Evolutionary conservation across 148 eudicot genomes (phyloP), one percentile per base, ranked within the genome.

Genomic region (Simmondsia chinensis): DNA sequence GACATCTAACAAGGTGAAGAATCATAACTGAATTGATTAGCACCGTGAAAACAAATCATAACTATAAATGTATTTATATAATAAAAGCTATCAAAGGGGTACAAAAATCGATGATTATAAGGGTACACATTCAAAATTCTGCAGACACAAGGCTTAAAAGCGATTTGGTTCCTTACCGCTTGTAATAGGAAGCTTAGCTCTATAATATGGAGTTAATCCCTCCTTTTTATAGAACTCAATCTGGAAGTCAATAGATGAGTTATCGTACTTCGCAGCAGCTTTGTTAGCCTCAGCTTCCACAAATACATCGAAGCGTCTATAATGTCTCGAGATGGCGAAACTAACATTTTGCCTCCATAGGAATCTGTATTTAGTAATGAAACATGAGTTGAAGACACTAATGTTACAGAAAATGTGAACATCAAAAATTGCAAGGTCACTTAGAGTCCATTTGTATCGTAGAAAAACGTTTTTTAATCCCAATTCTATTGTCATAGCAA

Each of bases 231-330:
- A 91, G 50, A 91, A 91, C 0, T 82, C 79, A 13, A 69, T 46
- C 70, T 91, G 99, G 71, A 76, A 91, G 61, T 91, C 94, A 30
- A 91, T 82, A 51, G 95, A 85, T 40, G 83, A 68, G 46, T 91
- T 85, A 33, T 79, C 86, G 55, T 82, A 91, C 54, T 91, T 91
- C 5, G 57, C 77, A 64, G 99, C 99, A 63, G 79, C 94, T 60
- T 93, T 93, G 43, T 91, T 91, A 44, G 99, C 99, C 58, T 91
- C 99, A 27, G 86, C 99, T 79, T 91, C 99, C 46, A 49, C 75
- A 59, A 85, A 91, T 41, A 73, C 82, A 63, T 86, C 89, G 61
- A 86, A 93, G 23, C 99, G 94, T 60, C 47, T 93, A 38, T 93
- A 93, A 42, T 93, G 99, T 66, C 77, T 74, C 4, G 99, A 93